phyloP scores from a whole-genome alignment of 306 rosid species.

The Vigna mungo region DNA sequence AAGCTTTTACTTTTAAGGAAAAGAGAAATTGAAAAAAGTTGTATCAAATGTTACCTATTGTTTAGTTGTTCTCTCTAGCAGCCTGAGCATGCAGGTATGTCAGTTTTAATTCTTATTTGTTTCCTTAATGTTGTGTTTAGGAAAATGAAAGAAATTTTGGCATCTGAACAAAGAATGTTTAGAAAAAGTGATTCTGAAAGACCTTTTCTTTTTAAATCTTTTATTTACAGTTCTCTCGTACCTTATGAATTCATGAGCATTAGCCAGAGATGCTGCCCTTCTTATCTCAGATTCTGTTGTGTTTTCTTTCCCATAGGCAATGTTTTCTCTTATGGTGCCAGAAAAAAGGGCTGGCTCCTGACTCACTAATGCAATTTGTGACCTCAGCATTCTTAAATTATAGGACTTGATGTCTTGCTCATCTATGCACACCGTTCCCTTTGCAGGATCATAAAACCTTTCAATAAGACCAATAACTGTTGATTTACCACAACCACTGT shows the following conservation, averaged over 20 bases:
- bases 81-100: background rate
- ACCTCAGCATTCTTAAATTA: slow-evolving; percentile 74
- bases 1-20: slow-evolving; percentile 1
- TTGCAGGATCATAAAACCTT: slow-evolving; percentile 83
- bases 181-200: background rate
- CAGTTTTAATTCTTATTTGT: background rate
- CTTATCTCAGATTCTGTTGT: slow-evolving; percentile 80
- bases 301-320: slow-evolving; percentile 74
- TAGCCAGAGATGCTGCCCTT: slow-evolving; percentile 82
- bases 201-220: background rate
- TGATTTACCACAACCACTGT: slow-evolving; percentile 91
- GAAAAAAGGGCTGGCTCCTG: slow-evolving; percentile 85
- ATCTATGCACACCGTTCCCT: slow-evolving; percentile 73
- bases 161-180: background rate
- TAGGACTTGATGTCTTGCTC: slow-evolving; percentile 78
- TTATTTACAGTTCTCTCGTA: slow-evolving; percentile 32
- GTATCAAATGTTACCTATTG: background rate
- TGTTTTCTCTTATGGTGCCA: slow-evolving; percentile 78
- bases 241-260: slow-evolving; percentile 96
- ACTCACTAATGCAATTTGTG: slow-evolving; percentile 83
- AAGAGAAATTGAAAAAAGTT: background rate
- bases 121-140: background rate
- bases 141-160: background rate
- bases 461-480: slow-evolving; percentile 85
- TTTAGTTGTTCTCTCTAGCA: background rate